A percentile compares a stretch with the other conserved stretches of the same genome.
These are phyloP conservation scores for Mycena galericulata DNA, from an alignment of 768 basidiomycete species.

Conservation along the genomic window DNA sequence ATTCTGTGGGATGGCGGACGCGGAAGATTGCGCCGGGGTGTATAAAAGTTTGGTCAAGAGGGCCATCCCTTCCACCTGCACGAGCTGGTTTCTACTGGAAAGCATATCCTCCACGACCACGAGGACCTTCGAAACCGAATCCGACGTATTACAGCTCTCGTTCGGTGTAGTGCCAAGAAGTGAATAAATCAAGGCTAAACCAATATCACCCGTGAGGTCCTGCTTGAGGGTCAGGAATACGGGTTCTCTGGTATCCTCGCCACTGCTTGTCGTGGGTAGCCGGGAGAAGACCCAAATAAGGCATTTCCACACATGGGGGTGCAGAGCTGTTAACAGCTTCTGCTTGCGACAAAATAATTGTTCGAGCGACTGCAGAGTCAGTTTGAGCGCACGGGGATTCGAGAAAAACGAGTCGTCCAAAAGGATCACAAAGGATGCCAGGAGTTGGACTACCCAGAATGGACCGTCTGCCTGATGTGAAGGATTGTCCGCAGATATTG, in stretches of 20 bases:
- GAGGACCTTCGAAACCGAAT: conserved; percentile 50
- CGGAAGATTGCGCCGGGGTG: conserved; percentile 18
- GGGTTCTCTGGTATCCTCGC: conserved; percentile 43
- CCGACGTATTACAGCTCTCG: conserved; percentile 31
- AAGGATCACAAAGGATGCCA: conserved; percentile 62
- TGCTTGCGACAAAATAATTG: conserved; percentile 48
- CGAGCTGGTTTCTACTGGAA: conserved; percentile 35
- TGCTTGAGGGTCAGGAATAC: conserved; percentile 60
- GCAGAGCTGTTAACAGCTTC: conserved; percentile 50
- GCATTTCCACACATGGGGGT: conserved; percentile 63
- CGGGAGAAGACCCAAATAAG: conserved; percentile 68
- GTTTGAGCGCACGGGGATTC: conserved; percentile 51
- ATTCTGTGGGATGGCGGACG: conserved; percentile 18
- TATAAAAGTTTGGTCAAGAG: conserved; percentile 53
- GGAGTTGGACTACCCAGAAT: conserved; percentile 57
- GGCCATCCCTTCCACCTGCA: conserved; percentile 47
- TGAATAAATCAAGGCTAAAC: conserved; percentile 51
- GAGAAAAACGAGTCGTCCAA: conserved; percentile 57
- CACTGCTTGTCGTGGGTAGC: conserved; percentile 41
- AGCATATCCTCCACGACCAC: conserved; percentile 55
- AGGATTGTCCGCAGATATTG: conserved; percentile 41
- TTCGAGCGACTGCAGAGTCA: conserved; percentile 51
- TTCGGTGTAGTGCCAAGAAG: conserved; percentile 47
- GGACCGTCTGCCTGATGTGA: conserved; percentile 44
- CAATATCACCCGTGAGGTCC: conserved; percentile 59